Conservation (phyloP, 2,329 filamentous ascomycete species). For the Pezicula neosporulosa region DNA sequence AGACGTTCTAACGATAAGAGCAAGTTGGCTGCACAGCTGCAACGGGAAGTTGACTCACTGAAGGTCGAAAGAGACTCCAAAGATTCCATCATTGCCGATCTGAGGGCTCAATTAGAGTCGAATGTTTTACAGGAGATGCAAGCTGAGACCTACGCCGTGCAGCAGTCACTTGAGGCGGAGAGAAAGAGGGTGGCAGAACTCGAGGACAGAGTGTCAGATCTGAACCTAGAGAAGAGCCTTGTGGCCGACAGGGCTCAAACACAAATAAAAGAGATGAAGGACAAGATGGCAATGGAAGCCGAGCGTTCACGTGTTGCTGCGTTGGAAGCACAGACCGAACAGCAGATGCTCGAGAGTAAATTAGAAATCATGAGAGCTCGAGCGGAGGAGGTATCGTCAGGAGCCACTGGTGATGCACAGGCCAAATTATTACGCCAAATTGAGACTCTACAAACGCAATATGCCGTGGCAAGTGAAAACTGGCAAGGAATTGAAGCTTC, state of each 20-base stretch:
- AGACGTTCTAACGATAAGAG: conserved; percentile 52
- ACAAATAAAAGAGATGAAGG: conserved; percentile 68
- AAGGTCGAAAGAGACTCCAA: conserved; percentile 61
- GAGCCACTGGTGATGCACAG: conserved; percentile 76
- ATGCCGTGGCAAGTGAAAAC: conserved; percentile 90
- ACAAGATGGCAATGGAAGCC: conserved; percentile 68
- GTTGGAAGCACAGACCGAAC: conserved; percentile 76
- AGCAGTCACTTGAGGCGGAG: conserved; percentile 66
- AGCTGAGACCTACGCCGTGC: conserved; percentile 62
- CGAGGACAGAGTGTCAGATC: conserved; percentile 55
- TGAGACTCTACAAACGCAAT: conserved; percentile 93
- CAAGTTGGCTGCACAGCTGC: conserved; percentile 44
- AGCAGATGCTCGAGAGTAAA: conserved; percentile 77
- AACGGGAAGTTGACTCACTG: conserved; percentile 58
- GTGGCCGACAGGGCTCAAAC: conserved; percentile 65
- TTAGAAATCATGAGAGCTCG: conserved; percentile 81
- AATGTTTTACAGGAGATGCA: conserved; percentile 64
- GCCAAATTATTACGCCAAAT: conserved; percentile 90
- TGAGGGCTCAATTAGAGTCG: conserved; percentile 67
- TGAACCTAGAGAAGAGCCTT: conserved; percentile 77
- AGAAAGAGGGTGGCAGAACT: conserved; percentile 51
- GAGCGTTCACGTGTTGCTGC: conserved; percentile 68
- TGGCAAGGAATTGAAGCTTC: conserved; percentile 96
- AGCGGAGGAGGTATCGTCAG: conserved; percentile 86
- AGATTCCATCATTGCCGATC: conserved; percentile 60